phyloP scores from a whole-genome alignment of 768 basidiomycete genomes.

The Pulveroboletus sp. region DNA sequence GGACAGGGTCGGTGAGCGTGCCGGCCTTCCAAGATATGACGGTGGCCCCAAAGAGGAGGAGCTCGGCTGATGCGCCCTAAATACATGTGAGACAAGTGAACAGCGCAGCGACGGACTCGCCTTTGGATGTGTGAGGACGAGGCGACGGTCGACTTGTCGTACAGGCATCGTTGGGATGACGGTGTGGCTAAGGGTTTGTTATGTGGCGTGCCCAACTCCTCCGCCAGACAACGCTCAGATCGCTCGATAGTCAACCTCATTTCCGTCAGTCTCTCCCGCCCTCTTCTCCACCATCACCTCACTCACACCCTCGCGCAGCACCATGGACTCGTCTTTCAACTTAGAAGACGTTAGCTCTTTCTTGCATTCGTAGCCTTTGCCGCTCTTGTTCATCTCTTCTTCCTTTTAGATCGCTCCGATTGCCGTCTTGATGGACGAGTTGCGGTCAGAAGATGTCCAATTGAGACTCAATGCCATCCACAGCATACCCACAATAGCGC shows the following conservation, averaged over 20 bases:
- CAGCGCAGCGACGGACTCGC: constrained; percentile 26
- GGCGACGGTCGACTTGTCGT: constrained; percentile 37
- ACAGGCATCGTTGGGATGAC: constrained; percentile 46
- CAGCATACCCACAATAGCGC: constrained; percentile 95
- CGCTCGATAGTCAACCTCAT: not conserved
- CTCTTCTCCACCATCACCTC: not conserved
- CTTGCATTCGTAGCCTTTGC: constrained; percentile 2
- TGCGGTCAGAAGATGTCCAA: constrained; percentile 96
- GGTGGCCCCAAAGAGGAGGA: constrained; percentile 81
- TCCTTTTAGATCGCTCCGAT: constrained; percentile 79
- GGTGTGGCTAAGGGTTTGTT: constrained; percentile 8
- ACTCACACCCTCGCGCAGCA: constrained; percentile 10
- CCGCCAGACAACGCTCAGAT: not conserved
- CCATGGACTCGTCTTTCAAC: constrained; percentile 64
- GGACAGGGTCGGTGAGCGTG: constrained; percentile 30
- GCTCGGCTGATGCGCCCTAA: constrained; percentile 61
- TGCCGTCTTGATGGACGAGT: constrained; percentile 96
- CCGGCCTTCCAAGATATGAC: constrained; percentile 79
- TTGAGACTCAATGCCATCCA: constrained; percentile 94
- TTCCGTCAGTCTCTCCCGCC: not conserved
- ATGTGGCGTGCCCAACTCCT: constrained; percentile 18
- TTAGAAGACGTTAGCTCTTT: constrained; percentile 58
- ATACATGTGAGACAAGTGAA: not conserved
- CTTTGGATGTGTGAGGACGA: constrained; percentile 61
- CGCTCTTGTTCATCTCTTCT: constrained; percentile 12